These are phyloP conservation scores for Volutella citrinella DNA, from an alignment of 2,329 filamentous ascomycete genomes.

Conservation along the genomic window DNA sequence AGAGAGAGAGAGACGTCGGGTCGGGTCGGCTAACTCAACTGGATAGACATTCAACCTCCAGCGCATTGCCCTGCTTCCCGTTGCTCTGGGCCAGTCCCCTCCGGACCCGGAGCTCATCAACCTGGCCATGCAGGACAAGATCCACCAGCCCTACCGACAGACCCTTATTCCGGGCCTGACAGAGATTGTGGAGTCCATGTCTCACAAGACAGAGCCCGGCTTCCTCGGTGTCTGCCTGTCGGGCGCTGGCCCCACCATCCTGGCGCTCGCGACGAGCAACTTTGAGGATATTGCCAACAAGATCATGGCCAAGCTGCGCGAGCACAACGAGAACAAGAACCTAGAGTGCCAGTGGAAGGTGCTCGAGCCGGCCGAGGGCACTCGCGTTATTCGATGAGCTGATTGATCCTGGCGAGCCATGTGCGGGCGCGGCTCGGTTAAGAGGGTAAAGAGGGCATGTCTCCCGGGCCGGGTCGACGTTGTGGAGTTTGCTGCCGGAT, in stretches of 20 bases:
- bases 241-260: conserved; percentile 90
- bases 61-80: conserved; percentile 84
- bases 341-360: conserved; percentile 85
- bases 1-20: too few species aligned
- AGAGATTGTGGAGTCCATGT: conserved; percentile 88
- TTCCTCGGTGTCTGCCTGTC: conserved; percentile 93
- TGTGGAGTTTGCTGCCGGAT: too few species aligned
- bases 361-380: conserved; percentile 81
- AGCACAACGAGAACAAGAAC: conserved; percentile 52
- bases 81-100: conserved; percentile 83
- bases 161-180: conserved; percentile 87
- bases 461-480: too few species aligned
- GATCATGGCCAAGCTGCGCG: conserved; percentile 72
- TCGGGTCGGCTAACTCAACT: conserved; percentile 16
- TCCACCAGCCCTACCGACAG: conserved; percentile 95
- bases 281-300: conserved; percentile 82
- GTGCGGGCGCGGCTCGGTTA: too few species aligned
- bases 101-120: conserved; percentile 93
- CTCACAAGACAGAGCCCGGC: conserved; percentile 79
- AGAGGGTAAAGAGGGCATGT: too few species aligned
- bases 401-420: neutral
- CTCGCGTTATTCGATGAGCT: conserved; percentile 39
- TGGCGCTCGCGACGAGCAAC: conserved; percentile 86
- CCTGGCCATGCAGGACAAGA: conserved; percentile 96
- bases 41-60: conserved; percentile 85